phyloP scores from a whole-genome alignment of 805 yeast genomes.

The Monosporozyma yasuniensis region DNA sequence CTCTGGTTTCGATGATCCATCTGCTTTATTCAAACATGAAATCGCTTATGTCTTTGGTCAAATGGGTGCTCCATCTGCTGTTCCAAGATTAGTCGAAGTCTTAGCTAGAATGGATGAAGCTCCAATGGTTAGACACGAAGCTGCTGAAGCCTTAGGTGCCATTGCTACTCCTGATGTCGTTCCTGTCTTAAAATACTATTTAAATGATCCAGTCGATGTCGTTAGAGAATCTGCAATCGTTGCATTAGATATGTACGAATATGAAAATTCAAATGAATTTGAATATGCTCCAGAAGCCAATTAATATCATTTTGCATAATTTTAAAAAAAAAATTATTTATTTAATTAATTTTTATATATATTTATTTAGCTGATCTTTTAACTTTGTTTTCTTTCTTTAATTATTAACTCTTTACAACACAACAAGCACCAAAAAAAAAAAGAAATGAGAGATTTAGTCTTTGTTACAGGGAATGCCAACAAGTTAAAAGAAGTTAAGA shows the following conservation, averaged over 20 bases:
- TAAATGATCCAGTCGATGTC: constrained; percentile 75
- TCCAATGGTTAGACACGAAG: constrained; percentile 99
- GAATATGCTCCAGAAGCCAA: constrained; percentile 46
- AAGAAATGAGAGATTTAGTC: constrained; percentile 33
- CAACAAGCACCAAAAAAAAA: background rate
- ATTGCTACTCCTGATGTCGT: constrained; percentile 94
- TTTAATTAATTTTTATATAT: background rate
- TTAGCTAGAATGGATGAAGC: constrained; percentile 73
- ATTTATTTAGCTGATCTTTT: constrained; percentile 1
- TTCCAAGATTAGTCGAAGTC: constrained; percentile 78
- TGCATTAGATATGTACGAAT: constrained; percentile 96
- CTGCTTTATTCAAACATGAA: constrained; percentile 94
- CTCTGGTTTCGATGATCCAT: constrained; percentile 77
- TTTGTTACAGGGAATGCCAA: constrained; percentile 86
- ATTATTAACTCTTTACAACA: background rate
- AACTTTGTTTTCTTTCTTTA: background rate
- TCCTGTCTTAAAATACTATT: constrained; percentile 72
- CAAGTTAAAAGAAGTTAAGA: constrained; percentile 76
- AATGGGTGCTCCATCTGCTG: constrained; percentile 84
- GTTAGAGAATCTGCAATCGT: constrained; percentile 96
- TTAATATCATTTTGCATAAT: background rate
- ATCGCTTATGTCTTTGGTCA: constrained; percentile 98
- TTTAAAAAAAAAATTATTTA: background rate
- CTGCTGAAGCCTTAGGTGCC: constrained; percentile 96
- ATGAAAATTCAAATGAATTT: constrained; percentile 74